Percentiles rank a stretch among this genome's conserved stretches.
phyloP scores from a whole-genome alignment of 495 filamentous ascomycete genomes.

The Hapsidospora chrysogenum region DNA sequence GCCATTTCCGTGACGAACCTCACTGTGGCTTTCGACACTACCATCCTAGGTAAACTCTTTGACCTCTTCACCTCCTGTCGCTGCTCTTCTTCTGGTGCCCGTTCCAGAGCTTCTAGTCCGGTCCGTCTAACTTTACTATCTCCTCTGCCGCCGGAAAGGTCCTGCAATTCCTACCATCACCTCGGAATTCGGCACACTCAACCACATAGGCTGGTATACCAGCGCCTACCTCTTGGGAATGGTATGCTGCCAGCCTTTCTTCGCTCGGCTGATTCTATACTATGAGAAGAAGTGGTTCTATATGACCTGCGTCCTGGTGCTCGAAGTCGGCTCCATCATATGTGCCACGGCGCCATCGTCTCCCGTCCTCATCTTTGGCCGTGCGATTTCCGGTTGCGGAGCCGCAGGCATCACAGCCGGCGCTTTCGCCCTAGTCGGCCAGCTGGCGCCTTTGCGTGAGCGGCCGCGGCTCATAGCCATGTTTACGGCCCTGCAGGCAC shows the following conservation, averaged over 20 bases:
- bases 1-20: too few species aligned
- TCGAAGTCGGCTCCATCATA: conserved; percentile 31
- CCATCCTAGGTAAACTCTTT: too few species aligned
- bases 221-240: conserved; percentile 33
- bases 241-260: conserved; percentile 31
- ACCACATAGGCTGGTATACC: conserved; percentile 35
- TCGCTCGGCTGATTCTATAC: conserved; percentile 31
- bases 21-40: too few species aligned
- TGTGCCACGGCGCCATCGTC: conserved; percentile 32
- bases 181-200: conserved; percentile 24
- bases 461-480: too few species aligned
- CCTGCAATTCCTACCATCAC: conserved; percentile 30
- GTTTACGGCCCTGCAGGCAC: too few species aligned
- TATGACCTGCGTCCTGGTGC: conserved; percentile 18
- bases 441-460: too few species aligned
- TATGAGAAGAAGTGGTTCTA: conserved; percentile 27
- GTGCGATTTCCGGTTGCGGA: conserved; percentile 36
- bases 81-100: too few species aligned
- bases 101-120: too few species aligned
- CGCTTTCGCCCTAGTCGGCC: too few species aligned
- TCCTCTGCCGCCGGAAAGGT: too few species aligned
- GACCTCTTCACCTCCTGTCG: too few species aligned
- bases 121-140: too few species aligned
- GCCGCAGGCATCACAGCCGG: conserved; percentile 19
- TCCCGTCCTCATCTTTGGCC: conserved; percentile 32